These are phyloP conservation scores for Triglochin maritima DNA, from an alignment of 106 monocot genomes.

Conservation along the genomic window DNA sequence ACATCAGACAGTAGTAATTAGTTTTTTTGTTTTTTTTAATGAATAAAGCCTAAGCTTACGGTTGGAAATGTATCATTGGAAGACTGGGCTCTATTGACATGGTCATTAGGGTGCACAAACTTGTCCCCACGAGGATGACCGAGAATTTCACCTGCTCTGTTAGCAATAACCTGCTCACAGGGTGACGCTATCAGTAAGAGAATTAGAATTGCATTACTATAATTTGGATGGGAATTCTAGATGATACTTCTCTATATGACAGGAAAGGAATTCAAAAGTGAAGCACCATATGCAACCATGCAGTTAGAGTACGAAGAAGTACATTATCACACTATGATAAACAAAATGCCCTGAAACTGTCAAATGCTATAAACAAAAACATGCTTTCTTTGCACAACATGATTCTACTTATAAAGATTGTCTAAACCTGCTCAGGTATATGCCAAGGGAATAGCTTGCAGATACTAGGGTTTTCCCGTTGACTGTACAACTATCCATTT, in stretches of 20 bases:
- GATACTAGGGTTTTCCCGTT: too few relatives aligned
- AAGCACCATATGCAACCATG: background rate
- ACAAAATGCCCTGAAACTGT: too few relatives aligned
- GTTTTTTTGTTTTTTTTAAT: background rate
- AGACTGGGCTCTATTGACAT: conserved; percentile 85
- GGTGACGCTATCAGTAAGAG: background rate
- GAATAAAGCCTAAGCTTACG: conserved; percentile 31
- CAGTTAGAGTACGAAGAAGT: too few relatives aligned
- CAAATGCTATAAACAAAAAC: too few relatives aligned
- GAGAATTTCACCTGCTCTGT: conserved; percentile 94
- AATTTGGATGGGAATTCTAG: background rate
- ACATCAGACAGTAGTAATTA: background rate
- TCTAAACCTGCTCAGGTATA: too few relatives aligned
- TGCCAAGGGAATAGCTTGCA: too few relatives aligned
- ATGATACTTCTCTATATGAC: background rate
- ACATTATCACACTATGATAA: too few relatives aligned
- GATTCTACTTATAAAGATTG: too few relatives aligned
- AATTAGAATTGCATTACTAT: background rate
- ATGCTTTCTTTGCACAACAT: too few relatives aligned
- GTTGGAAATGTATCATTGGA: conserved; percentile 99
- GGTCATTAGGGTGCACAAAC: conserved; percentile 95
- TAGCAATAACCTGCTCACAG: conserved; percentile 72
- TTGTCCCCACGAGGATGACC: conserved; percentile 82
- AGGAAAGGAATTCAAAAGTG: background rate
- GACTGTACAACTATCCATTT: too few relatives aligned